These are phyloP conservation scores for Pittosporum tobira DNA, from an alignment of 129 eudicot species.

Conservation along the genomic window DNA sequence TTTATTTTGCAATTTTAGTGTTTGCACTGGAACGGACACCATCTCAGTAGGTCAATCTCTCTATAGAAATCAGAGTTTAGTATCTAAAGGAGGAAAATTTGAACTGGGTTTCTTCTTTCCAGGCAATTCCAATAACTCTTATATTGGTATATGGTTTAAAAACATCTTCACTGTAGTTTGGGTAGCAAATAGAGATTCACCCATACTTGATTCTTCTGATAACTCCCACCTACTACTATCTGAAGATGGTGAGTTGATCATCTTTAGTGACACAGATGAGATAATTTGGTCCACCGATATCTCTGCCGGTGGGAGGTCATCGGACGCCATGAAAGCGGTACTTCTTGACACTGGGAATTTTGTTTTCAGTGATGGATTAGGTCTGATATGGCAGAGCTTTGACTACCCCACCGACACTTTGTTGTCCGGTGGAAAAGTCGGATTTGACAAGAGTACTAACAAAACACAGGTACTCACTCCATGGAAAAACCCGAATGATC, in stretches of 20 bases:
- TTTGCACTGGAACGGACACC: not conserved
- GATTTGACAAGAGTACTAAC: not conserved
- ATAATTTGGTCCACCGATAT: not conserved
- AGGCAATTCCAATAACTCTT: conserved; percentile 2
- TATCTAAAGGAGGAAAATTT: conserved; percentile 4
- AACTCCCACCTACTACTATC: not conserved
- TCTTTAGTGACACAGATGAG: not conserved
- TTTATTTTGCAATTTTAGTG: not conserved
- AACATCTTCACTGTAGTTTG: not conserved
- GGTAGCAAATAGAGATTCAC: conserved; percentile 17
- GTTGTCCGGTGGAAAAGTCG: conserved; percentile 12
- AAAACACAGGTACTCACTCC: not conserved
- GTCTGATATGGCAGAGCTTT: conserved; percentile 11
- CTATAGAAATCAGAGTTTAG: not conserved
- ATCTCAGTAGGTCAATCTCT: conserved; percentile 8
- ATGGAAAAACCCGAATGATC: conserved; percentile 1
- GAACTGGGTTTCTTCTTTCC: conserved; percentile 16
- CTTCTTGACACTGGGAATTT: conserved; percentile 9
- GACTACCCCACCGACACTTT: conserved; percentile 11
- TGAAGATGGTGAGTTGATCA: not conserved
- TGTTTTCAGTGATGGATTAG: conserved; percentile 1
- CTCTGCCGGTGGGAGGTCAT: not conserved
- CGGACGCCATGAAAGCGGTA: not conserved
- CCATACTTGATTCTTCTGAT: not conserved
- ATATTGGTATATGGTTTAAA: conserved; percentile 17